A percentile compares a stretch with the other conserved stretches of the same genome.
Evolutionary conservation across 345 rosid genomes (phyloP).

Genomic region (Gossypium sturtianum): DNA sequence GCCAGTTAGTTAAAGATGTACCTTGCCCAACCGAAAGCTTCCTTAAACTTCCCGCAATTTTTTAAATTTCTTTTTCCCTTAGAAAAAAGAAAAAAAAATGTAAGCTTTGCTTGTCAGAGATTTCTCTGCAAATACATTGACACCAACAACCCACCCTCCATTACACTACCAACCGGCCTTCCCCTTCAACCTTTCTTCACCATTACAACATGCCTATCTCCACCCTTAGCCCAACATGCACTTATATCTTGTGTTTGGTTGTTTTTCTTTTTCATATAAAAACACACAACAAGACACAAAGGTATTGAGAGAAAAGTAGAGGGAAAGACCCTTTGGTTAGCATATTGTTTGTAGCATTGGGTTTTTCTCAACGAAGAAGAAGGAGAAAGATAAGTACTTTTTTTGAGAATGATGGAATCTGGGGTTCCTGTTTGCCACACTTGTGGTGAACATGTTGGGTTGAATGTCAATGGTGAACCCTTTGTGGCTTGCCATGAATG

Average conservation of each 20-base stretch:
- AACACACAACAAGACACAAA: constrained; percentile 5
- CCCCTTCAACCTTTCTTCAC: constrained; percentile 26
- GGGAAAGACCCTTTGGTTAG: background rate
- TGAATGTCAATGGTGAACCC: constrained; percentile 52
- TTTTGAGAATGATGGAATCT: constrained; percentile 63
- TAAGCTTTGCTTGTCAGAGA: constrained; percentile 27
- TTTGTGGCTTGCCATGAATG: constrained; percentile 87
- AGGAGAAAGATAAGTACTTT: background rate
- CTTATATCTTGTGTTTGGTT: constrained; percentile 9
- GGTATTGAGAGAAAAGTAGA: background rate
- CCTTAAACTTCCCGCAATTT: constrained; percentile 64
- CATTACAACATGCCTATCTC: background rate
- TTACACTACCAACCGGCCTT: constrained; percentile 56
- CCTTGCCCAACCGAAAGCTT: constrained; percentile 42
- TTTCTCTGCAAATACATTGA: constrained; percentile 20
- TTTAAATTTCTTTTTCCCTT: constrained; percentile 15
- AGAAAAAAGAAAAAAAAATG: background rate
- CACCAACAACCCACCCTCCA: no score
- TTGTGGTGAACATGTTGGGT: constrained; percentile 76
- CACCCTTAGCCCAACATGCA: constrained; percentile 7
- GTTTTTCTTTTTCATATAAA: constrained; percentile 21
- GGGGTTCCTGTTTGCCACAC: constrained; percentile 71
- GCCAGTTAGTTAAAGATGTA: constrained; percentile 37
- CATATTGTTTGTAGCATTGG: constrained; percentile 10
- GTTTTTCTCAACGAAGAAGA: background rate